Base-by-base conservation (phyloP, 2,329 filamentous ascomycete species). In the Drechslerella coelobrocha region DNA sequence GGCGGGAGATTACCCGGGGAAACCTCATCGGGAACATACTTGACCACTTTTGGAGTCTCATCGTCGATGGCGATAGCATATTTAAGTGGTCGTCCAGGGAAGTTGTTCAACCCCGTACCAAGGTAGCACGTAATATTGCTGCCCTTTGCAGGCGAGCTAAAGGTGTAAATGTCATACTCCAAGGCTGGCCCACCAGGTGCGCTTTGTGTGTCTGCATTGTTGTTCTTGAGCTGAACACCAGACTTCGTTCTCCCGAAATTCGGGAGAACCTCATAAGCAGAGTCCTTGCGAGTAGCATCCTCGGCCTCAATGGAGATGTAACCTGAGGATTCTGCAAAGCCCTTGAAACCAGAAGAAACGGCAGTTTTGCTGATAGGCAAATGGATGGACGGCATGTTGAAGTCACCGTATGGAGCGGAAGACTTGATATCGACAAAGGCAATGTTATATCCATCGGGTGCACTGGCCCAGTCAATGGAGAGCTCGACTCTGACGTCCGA, bases 251-350 rank as follows among this genome's bases (percentile, higher is more conserved):
- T 84, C 2, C 86, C 85, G 19, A 82, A 78, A 31, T 80, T 79
- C 21, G 82, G 75, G 0, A 79, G 80, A 1, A 81, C 61, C 34
- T 74, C 57, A 51, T 75, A 76, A 72, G 59, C 79, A 61, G 69
- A 82, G 77, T 74, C 80, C 76, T 76, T 84, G 78, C 77, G 82
- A 1, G 77, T 76, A 43, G 75, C 83, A 72, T 86, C 81, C 0
- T 81, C 79, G 0, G 81, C 84, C 68, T 85, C 82, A 50, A 87
- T 85, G 10, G 84, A 78, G 21, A 86, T 79, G 57, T 83, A 79
- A n/a, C 80, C 79, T 74, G 88, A 85, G 0, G 83, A 83, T 77
- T 89, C 87, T 48, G 88, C 81, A 72, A 87, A 89, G 2, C 87
- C 87, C 6, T 78, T 80, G 77, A 88, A 89, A 59, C 79, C 80